Evolutionary conservation across 2,329 filamentous ascomycete genomes (phyloP), one percentile per base, ranked within the genome.

Genomic region (Didymella exigua): DNA sequence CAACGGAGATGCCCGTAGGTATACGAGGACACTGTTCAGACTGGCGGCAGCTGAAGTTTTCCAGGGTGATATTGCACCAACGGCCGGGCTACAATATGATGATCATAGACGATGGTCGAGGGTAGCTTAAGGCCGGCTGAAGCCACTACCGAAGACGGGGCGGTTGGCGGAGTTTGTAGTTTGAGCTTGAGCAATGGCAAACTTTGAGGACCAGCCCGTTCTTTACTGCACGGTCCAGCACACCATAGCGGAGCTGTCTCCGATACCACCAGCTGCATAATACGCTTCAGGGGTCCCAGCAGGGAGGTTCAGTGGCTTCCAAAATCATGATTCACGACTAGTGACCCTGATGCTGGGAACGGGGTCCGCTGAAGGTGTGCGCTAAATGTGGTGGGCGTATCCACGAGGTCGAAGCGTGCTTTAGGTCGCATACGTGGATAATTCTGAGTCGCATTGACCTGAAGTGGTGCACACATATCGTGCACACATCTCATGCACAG

Each of bases 211-310:
- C 50, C 34, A 45, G 49, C 40, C 46, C n/a, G 26, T 37, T 26
- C 36, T 43, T 49, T 31, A 47, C 30, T 26, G 45, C 45, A 54
- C 30, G 33, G 16, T 21, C 51, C 52, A 65, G 40, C 58, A 52
- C 48, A 53, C 52, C 49, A 49, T 46, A 43, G 57, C 63, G 66
- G 66, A 69, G 60, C 41, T 21, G 34, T 36, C 27, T 66, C 66
- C 65, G 66, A 18, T 14, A 42, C 36, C 19, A 31, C 7, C 14
- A 49, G 24, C 50, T 47, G 59, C 52, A 56, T 31, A 61, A 43
- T 43, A 54, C 45, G 26, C 27, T 53, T 46, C 36, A 40, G 29
- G 38, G 40, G 29, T 54, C 37, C 62, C 62, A 60, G 38, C 24
- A 30, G 36, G 44, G 38, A 44, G 62, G 62, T 55, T 51, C 42